A percentile compares a stretch with the other conserved stretches of the same genome.
These are phyloP conservation scores for Scutellaria baicalensis DNA, from an alignment of 257 asterid species.

Conservation along the genomic window DNA sequence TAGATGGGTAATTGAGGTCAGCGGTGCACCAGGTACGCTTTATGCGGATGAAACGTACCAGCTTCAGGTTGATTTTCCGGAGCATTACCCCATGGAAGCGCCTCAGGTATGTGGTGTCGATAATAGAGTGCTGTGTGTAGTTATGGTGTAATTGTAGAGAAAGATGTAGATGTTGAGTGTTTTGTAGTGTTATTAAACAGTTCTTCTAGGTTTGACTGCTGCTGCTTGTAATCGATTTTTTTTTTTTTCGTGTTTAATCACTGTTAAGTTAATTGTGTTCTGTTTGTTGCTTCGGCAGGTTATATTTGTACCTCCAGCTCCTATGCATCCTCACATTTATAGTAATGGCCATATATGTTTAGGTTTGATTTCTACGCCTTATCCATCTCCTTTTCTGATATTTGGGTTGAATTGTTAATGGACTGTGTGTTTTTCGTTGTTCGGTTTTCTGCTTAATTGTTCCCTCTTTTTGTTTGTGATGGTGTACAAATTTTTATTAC, in stretches of 20 bases:
- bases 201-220: not conserved
- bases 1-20: constrained; percentile 67
- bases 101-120: constrained; percentile 40
- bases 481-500: not conserved
- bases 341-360: constrained; percentile 96
- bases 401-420: not conserved
- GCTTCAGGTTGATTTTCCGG: constrained; percentile 73
- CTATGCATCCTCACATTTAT: constrained; percentile 83
- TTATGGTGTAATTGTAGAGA: not conserved
- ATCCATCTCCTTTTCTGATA: not conserved
- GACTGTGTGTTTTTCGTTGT: too few species aligned
- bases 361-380: constrained; percentile 38
- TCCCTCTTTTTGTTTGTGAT: not conserved
- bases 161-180: not conserved
- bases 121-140: not conserved
- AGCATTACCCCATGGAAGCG: constrained; percentile 74
- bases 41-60: constrained; percentile 50
- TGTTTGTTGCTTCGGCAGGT: constrained; percentile 29
- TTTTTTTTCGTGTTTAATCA: not conserved
- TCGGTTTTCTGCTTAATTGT: not conserved
- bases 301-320: constrained; percentile 84
- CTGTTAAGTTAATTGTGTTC: not conserved
- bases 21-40: constrained; percentile 60
- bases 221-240: not conserved
- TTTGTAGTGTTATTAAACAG: constrained; percentile 1